Base-by-base conservation (phyloP, 345 rosid genomes). In the Rubroshorea leprosula region DNA sequence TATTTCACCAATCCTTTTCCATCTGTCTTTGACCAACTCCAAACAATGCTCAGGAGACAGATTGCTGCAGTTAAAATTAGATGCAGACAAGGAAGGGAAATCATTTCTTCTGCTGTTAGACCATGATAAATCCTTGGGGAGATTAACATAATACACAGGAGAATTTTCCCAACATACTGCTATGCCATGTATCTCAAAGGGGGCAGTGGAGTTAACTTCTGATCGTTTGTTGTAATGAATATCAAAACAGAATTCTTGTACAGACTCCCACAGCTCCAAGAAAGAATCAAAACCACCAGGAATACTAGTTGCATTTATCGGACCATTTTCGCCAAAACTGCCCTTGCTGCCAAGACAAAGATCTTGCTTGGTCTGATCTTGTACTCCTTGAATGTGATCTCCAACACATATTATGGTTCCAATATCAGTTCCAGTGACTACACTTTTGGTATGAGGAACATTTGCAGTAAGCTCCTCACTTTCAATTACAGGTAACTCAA, bases 131-230 rank as follows among this genome's bases (percentile, higher is more conserved):
- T 89, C 93, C 77, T 82, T 92, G 10, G 83, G 89, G 68, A 92
- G 70, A 70, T 83, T 86, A 63, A 84, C 63, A 67, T 86, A 89
- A 76, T 89, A 89, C 24, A 92, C 89, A 29, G 85, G 87, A 47
- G 98, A 89, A 66, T 72, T 72, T 58, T 78, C 82, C 97, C 95
- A 92, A 74, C 98, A 92, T 63, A 92, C 70, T 12, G 98, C 95
- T 51, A 92, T 77, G 61, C 98, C 98, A 68, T 83, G 86, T 68
- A 89, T 68, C 74, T 92, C 98, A 66, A 80, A 92, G 12, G 72
- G 73, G 55, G 57, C 72, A 67, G 55, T 51, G 38, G 80, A 67
- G 53, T 79, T 81, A 52, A 71, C 49, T 71, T 71, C 79, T 57
- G 82, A 70, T 62, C 70, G 60, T 70, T 79, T 86, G 60, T 58